Conservation (phyloP, 129 eudicot species). For the Chrysanthemum makinoi region DNA sequence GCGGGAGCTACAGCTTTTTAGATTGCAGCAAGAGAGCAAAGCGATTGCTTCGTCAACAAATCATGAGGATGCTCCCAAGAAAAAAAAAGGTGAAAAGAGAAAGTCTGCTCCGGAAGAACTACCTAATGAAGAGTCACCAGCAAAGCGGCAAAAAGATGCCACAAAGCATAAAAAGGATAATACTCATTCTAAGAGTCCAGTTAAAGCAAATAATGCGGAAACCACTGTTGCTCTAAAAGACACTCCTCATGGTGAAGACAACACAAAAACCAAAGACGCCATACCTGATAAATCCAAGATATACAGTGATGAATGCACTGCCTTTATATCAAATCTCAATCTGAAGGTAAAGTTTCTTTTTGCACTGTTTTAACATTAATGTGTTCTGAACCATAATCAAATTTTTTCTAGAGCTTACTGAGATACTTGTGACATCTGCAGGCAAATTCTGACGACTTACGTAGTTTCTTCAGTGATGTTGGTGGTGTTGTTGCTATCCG, state of each 20-base stretch:
- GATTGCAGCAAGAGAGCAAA: conserved; percentile 71
- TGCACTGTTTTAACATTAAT: background rate
- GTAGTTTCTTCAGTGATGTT: conserved; percentile 68
- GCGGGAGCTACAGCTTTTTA: conserved; percentile 80
- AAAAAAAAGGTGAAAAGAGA: conserved; percentile 67
- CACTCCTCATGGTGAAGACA: conserved; percentile 30
- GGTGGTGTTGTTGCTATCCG: conserved; percentile 90
- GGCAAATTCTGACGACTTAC: conserved; percentile 65
- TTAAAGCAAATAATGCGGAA: conserved; percentile 34
- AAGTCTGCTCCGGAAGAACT: conserved; percentile 43
- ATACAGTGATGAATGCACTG: conserved; percentile 85
- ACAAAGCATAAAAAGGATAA: conserved; percentile 23
- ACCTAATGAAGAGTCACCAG: conserved; percentile 57
- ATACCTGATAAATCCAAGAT: conserved; percentile 38
- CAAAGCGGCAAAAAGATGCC: conserved; percentile 67
- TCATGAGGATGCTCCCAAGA: conserved; percentile 44
- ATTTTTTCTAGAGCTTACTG: conserved; percentile 15
- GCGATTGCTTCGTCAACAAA: conserved; percentile 39
- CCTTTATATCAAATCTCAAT: conserved; percentile 74
- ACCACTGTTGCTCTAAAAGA: conserved; percentile 19
- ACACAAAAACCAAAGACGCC: conserved; percentile 29
- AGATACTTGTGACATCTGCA: conserved; percentile 32
- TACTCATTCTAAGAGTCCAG: conserved; percentile 29
- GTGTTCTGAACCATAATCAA: background rate
- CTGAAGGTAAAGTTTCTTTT: conserved; percentile 40